Conservation (phyloP, 202 grass and related monocot species). For the Hordeum pubiflorum region DNA sequence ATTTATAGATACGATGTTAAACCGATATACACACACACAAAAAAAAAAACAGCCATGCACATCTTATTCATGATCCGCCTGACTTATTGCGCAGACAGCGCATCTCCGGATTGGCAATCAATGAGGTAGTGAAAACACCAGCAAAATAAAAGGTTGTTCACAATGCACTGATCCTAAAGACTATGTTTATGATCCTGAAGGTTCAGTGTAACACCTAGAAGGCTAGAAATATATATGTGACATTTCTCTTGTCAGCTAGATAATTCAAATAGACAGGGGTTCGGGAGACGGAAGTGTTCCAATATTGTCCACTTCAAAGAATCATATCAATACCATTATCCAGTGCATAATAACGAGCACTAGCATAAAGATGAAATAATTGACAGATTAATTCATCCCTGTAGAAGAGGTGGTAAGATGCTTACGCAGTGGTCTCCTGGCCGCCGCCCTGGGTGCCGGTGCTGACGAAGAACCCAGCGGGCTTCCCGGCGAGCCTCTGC, state of each 20-base stretch:
- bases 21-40: not conserved
- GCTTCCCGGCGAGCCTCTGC: constrained; percentile 81
- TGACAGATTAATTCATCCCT: not conserved
- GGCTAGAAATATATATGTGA: not conserved
- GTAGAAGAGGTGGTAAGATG: constrained; percentile 8
- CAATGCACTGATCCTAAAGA: not conserved
- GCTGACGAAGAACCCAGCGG: constrained; percentile 89
- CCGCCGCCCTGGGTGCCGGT: constrained; percentile 95
- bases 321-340: not conserved
- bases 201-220: not conserved
- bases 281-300: not conserved
- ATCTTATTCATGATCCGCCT: too few species aligned
- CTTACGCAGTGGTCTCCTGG: constrained; percentile 96
- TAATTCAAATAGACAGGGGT: not conserved
- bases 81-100: too few species aligned
- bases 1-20: not conserved
- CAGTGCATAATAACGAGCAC: not conserved
- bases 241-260: not conserved
- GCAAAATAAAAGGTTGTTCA: not conserved
- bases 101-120: not conserved
- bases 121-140: not conserved
- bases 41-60: not conserved
- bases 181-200: not conserved
- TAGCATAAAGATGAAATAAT: constrained; percentile 4
- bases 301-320: not conserved